Conservation (phyloP, 768 basidiomycete genomes). For the Hortiboletus flavorubellus region DNA sequence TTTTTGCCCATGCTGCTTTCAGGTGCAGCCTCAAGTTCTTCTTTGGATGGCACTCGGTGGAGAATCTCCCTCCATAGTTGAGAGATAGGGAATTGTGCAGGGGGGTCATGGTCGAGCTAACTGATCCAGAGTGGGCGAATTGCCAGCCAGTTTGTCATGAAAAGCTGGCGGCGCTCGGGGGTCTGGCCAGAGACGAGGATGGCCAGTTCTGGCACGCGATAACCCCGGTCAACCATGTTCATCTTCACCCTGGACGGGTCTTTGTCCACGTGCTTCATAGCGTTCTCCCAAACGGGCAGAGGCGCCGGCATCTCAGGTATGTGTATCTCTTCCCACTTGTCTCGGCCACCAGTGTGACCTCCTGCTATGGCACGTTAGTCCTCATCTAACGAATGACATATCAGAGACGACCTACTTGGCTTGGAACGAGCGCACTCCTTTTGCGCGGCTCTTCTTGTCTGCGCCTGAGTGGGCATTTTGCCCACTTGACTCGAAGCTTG, state of each 20-base stretch:
- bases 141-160: constrained; percentile 11
- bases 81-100: background rate
- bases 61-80: constrained; percentile 4
- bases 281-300: background rate
- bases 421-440: background rate
- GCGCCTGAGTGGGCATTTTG: background rate
- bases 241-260: background rate
- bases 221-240: background rate
- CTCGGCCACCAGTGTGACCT: background rate
- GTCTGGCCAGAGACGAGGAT: background rate
- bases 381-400: too few relatives aligned
- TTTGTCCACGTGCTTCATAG: background rate
- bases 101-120: constrained; percentile 3
- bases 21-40: background rate
- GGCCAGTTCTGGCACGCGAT: constrained; percentile 8
- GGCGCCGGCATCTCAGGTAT: background rate
- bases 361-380: too few relatives aligned
- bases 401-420: too few relatives aligned
- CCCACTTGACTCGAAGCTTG: background rate
- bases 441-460: background rate
- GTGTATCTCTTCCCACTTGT: background rate
- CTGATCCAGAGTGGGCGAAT: constrained; percentile 3
- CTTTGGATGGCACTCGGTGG: background rate
- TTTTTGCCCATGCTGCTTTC: background rate
- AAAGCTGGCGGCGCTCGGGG: background rate